Conservation (phyloP, 2,329 filamentous ascomycete genomes). For the Volutella citrinella region DNA sequence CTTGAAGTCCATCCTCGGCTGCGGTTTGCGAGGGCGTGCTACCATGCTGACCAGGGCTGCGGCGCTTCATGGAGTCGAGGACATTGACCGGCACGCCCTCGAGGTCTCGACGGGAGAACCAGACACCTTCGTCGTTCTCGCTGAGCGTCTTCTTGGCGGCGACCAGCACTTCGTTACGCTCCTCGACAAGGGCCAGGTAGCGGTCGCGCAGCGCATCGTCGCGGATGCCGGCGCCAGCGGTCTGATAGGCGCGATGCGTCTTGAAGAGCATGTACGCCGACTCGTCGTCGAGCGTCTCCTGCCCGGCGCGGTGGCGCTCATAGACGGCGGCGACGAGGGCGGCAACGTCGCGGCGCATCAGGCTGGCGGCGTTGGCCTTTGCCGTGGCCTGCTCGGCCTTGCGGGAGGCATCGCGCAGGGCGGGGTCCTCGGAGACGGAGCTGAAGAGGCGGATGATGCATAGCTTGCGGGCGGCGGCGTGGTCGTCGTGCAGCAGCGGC, state of each 20-base stretch:
- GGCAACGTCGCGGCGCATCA: constrained; percentile 25
- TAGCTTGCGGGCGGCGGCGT: constrained; percentile 12
- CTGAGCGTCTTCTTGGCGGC: constrained; percentile 22
- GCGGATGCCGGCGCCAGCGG: constrained; percentile 21
- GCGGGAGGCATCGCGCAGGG: constrained; percentile 26
- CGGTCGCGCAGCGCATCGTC: constrained; percentile 15
- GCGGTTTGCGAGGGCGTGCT: no score
- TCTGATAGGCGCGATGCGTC: constrained; percentile 23
- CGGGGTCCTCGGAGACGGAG: constrained; percentile 20
- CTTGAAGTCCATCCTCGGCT: no score
- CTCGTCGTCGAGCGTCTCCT: constrained; percentile 15
- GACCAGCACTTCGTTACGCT: constrained; percentile 21
- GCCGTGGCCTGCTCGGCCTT: constrained; percentile 20
- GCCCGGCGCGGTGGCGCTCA: constrained; percentile 11
- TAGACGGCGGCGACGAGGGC: constrained; percentile 20
- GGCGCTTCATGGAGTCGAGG: constrained; percentile 16
- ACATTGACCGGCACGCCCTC: constrained; percentile 18
- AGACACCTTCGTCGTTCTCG: constrained; percentile 23
- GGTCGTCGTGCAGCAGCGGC: constrained; percentile 21
- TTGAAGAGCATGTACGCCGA: constrained; percentile 23
- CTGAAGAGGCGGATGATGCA: constrained; percentile 21
- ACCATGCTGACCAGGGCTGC: not conserved
- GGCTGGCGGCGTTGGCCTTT: constrained; percentile 12
- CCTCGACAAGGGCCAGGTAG: constrained; percentile 19
- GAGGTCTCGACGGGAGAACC: constrained; percentile 16